Evolutionary conservation across 2,329 filamentous ascomycete species (phyloP).

Genomic region (Thermothelomyces thermophilus): DNA sequence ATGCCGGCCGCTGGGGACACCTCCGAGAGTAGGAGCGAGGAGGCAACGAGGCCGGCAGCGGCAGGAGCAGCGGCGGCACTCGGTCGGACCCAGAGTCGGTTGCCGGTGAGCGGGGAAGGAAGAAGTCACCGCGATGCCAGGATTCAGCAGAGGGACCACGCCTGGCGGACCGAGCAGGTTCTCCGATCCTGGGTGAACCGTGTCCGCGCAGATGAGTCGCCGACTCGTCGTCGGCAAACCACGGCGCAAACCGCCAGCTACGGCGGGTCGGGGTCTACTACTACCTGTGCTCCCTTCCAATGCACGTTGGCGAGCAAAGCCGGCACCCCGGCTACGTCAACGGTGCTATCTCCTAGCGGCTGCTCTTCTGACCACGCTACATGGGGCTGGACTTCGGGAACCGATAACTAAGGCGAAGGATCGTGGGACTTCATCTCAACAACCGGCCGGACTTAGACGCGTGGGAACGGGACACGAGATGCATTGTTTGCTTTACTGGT

Average conservation of each 20-base stretch:
- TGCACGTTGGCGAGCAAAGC: no score
- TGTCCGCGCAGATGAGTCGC: neutral
- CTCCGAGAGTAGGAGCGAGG: constrained; percentile 34
- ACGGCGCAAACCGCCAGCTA: neutral
- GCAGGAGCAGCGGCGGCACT: neutral
- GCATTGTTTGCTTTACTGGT: no score
- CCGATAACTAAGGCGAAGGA: no score
- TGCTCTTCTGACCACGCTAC: no score
- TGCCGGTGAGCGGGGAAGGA: neutral
- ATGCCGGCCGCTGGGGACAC: constrained; percentile 38
- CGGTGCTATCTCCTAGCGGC: no score
- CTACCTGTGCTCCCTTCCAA: no score
- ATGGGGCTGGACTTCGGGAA: no score
- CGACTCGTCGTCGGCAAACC: neutral
- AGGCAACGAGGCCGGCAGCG: neutral
- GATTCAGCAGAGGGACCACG: neutral
- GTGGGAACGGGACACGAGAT: no score
- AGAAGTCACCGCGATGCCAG: neutral
- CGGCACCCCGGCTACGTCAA: neutral
- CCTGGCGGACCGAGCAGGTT: neutral
- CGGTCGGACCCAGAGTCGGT: neutral
- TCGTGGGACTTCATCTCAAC: no score
- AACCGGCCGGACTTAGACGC: no score
- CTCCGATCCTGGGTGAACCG: neutral
- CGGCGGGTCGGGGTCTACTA: no score